Conservation (phyloP, 768 basidiomycete genomes). For the Kwoniella bestiolae region DNA sequence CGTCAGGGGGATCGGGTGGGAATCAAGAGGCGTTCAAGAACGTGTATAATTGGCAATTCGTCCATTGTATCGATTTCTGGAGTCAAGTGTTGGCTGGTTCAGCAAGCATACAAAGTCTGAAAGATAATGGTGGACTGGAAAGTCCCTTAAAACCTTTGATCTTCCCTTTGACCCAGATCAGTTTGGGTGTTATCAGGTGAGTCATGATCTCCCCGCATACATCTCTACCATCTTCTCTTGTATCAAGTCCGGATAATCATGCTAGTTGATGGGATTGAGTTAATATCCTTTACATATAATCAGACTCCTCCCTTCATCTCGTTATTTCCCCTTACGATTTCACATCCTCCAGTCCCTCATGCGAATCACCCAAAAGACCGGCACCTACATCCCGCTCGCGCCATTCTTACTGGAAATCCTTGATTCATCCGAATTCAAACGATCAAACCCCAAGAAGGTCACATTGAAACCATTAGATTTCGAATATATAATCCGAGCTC, state of each 20-base stretch:
- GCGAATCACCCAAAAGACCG: conserved; percentile 79
- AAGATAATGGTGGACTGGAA: conserved; percentile 63
- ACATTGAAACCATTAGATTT: conserved; percentile 88
- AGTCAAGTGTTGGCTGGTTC: conserved; percentile 80
- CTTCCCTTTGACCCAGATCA: conserved; percentile 93
- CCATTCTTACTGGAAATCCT: conserved; percentile 87
- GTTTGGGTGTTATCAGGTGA: conserved; percentile 89
- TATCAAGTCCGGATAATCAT: too few species aligned
- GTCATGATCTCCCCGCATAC: conserved; percentile 47
- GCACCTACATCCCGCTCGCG: conserved; percentile 82
- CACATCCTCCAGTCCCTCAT: conserved; percentile 87
- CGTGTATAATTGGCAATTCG: conserved; percentile 99
- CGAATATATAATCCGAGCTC: conserved; percentile 81
- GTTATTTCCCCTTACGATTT: conserved; percentile 93
- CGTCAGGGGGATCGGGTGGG: conserved; percentile 32
- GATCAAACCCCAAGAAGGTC: conserved; percentile 73
- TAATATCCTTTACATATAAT: too few species aligned
- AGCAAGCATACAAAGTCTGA: conserved; percentile 68
- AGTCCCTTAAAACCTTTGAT: conserved; percentile 85
- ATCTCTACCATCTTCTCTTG: too few species aligned
- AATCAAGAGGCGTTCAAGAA: conserved; percentile 83
- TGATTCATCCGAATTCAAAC: conserved; percentile 69
- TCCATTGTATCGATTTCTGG: conserved; percentile 97
- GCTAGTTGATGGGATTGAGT: too few species aligned
- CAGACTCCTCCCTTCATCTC: conserved; percentile 85